These are phyloP conservation scores for Colletotrichum orchidophilum DNA, from an alignment of 2,329 filamentous ascomycete genomes.

Conservation along the genomic window DNA sequence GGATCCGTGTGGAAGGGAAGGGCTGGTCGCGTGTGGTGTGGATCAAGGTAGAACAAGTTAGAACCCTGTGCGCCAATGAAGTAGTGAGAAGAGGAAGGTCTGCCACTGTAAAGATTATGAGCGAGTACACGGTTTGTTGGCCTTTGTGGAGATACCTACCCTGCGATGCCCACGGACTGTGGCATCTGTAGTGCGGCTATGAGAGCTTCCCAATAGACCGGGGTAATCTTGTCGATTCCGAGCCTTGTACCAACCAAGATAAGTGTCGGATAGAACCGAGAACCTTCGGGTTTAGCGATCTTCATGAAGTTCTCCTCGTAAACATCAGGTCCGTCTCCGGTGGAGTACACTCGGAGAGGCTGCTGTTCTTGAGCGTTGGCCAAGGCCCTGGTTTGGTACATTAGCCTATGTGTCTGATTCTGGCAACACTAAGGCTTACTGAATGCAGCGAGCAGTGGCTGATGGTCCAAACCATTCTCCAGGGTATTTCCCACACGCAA, in stretches of 20 bases:
- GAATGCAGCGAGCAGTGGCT: conserved; percentile 91
- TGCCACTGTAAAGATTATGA: conserved; percentile 67
- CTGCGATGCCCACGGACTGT: conserved; percentile 95
- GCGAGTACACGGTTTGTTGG: background rate
- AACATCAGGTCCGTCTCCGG: conserved; percentile 89
- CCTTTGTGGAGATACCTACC: conserved; percentile 61
- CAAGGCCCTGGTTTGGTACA: conserved; percentile 68
- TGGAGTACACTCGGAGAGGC: conserved; percentile 81
- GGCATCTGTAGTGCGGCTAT: conserved; percentile 85
- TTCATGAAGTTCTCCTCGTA: conserved; percentile 90
- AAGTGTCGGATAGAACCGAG: conserved; percentile 81
- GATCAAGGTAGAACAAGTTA: conserved; percentile 93
- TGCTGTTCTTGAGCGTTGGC: conserved; percentile 71
- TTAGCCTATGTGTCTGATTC: background rate
- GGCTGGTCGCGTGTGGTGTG: conserved; percentile 83
- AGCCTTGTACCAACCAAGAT: conserved; percentile 89
- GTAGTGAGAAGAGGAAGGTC: conserved; percentile 84
- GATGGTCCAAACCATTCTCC: conserved; percentile 99
- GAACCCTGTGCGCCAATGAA: conserved; percentile 72
- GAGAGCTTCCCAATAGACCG: conserved; percentile 94
- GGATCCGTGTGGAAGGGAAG: conserved; percentile 71
- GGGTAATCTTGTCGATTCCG: conserved; percentile 93
- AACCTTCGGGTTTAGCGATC: conserved; percentile 74
- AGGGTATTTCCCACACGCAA: conserved; percentile 90
- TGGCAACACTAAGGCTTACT: conserved; percentile 66